These are phyloP conservation scores for Pilatotrama ljubarskyi DNA, from an alignment of 768 basidiomycete genomes.

Conservation along the genomic window DNA sequence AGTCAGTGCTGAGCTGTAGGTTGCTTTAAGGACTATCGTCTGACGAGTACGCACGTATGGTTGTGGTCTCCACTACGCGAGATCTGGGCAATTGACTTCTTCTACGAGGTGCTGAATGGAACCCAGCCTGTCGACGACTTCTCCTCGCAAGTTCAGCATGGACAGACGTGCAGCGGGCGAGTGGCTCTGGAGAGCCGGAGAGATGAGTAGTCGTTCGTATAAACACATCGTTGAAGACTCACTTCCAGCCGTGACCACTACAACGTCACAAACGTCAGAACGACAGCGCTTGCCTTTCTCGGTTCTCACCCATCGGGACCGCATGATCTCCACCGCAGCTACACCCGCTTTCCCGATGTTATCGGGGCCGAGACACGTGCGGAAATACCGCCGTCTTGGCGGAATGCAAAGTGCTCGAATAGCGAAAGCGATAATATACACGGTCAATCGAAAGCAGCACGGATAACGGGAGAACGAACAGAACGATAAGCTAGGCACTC, in stretches of 20 bases:
- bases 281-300: conserved; percentile 1
- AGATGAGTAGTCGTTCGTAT: background rate
- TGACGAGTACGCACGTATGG: too few relatives aligned
- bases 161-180: too few relatives aligned
- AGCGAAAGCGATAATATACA: background rate
- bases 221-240: background rate
- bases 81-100: too few relatives aligned
- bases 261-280: background rate
- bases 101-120: too few relatives aligned
- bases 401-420: background rate
- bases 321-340: too few relatives aligned
- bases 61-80: too few relatives aligned
- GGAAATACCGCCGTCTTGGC: background rate
- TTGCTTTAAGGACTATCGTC: too few relatives aligned
- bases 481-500: background rate
- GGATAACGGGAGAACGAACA: background rate
- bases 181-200: background rate
- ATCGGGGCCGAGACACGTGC: too few relatives aligned
- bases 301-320: background rate
- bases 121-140: too few relatives aligned
- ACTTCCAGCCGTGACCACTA: background rate
- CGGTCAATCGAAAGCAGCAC: background rate
- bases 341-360: too few relatives aligned
- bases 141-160: too few relatives aligned
- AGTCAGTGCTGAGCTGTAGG: too few relatives aligned